Evolutionary conservation across 768 basidiomycete genomes (phyloP).

Genomic region (Mrakia gelida): DNA sequence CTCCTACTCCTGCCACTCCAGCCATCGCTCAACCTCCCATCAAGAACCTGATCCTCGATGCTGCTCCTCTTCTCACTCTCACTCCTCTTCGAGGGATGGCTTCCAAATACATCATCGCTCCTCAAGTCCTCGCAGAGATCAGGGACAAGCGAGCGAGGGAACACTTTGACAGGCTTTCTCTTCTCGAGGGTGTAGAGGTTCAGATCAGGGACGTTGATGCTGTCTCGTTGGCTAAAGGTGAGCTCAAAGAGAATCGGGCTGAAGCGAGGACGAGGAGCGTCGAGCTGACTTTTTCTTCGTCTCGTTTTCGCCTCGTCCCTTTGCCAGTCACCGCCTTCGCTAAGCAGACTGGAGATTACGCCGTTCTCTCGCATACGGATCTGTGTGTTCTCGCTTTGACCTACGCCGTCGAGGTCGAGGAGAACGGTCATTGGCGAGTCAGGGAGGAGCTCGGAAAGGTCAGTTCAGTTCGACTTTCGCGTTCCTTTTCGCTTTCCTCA

Average conservation of each 20-base stretch:
- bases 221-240: conserved; percentile 40
- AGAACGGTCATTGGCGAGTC: conserved; percentile 44
- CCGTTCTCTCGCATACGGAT: conserved; percentile 86
- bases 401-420: conserved; percentile 61
- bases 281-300: neutral
- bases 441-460: conserved; percentile 40
- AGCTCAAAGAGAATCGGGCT: conserved; percentile 1
- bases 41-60: conserved; percentile 79
- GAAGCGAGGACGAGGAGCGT: neutral
- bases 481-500: neutral
- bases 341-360: conserved; percentile 93
- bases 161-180: conserved; percentile 72
- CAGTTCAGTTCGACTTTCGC: neutral
- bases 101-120: conserved; percentile 76
- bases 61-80: conserved; percentile 83
- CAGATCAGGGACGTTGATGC: conserved; percentile 66
- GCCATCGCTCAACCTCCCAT: conserved; percentile 33
- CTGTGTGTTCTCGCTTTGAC: conserved; percentile 85
- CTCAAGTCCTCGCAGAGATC: conserved; percentile 83
- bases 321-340: conserved; percentile 76
- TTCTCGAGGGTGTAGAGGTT: conserved; percentile 71
- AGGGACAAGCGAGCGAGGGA: conserved; percentile 82
- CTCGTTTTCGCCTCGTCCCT: neutral
- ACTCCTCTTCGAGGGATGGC: conserved; percentile 81
- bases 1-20: neutral